phyloP scores from a whole-genome alignment of 1,139 yeast species.

The Hyphopichia burtonii region DNA sequence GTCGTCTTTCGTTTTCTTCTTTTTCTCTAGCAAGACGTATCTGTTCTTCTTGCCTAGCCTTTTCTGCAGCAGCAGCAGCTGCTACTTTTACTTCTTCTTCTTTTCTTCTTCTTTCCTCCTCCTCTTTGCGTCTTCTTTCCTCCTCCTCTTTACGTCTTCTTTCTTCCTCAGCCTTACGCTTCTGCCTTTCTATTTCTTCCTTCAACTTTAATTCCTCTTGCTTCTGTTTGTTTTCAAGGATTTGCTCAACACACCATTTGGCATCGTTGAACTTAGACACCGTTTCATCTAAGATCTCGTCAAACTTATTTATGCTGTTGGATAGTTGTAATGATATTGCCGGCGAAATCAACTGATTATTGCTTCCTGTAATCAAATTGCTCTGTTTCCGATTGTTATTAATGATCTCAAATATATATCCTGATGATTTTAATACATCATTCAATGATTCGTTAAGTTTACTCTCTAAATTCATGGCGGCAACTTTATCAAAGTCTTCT shows the following conservation, averaged over 20 bases:
- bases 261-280: slow-evolving; percentile 45
- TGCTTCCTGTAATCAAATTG: slow-evolving; percentile 43
- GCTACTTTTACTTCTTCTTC: slow-evolving; percentile 15
- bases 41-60: slow-evolving; percentile 12
- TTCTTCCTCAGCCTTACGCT: slow-evolving; percentile 21
- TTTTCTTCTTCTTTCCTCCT: slow-evolving; percentile 14
- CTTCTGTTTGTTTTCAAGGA: slow-evolving; percentile 42
- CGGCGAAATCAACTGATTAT: slow-evolving; percentile 43
- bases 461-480: slow-evolving; percentile 41
- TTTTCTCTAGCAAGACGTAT: slow-evolving; percentile 8
- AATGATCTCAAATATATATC: slow-evolving; percentile 45
- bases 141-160: slow-evolving; percentile 16
- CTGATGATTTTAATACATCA: slow-evolving; percentile 43
- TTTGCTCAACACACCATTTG: slow-evolving; percentile 46
- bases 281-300: slow-evolving; percentile 46
- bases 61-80: slow-evolving; percentile 5
- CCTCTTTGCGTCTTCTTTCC: slow-evolving; percentile 9
- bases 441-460: slow-evolving; percentile 41
- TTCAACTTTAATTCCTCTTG: slow-evolving; percentile 42
- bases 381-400: slow-evolving; percentile 44
- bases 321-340: slow-evolving; percentile 41
- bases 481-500: not conserved
- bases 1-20: slow-evolving; percentile 11
- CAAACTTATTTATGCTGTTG: slow-evolving; percentile 36
- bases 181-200: slow-evolving; percentile 38